Percentiles rank a stretch among this genome's conserved stretches.
These are phyloP conservation scores for Neurospora tetrasperma DNA, from an alignment of 495 filamentous ascomycete species.

Conservation along the genomic window DNA sequence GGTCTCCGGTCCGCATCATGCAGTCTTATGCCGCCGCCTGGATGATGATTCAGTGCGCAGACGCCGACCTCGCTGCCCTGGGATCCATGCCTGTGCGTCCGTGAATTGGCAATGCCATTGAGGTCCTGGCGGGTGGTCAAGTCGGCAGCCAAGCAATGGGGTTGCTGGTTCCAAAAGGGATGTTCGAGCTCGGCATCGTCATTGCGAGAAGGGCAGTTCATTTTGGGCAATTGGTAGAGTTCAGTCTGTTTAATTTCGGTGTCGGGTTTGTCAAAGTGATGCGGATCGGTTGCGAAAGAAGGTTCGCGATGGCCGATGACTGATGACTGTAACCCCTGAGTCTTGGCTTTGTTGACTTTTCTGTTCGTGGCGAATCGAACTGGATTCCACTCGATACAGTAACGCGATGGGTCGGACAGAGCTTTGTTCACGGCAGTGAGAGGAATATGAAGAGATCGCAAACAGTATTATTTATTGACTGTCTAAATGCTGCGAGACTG, in stretches of 20 bases:
- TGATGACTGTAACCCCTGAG: neutral
- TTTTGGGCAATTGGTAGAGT: conserved; percentile 16
- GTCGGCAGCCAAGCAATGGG: conserved; percentile 44
- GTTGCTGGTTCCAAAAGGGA: conserved; percentile 51
- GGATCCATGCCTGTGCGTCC: conserved; percentile 7
- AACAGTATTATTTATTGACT: neutral
- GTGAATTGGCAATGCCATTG: conserved; percentile 42
- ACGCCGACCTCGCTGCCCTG: neutral
- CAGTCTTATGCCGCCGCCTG: neutral
- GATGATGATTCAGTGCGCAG: neutral
- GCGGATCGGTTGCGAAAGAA: neutral
- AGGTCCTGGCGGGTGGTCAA: conserved; percentile 54
- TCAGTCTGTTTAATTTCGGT: neutral
- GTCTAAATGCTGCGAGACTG: neutral
- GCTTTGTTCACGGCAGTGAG: neutral
- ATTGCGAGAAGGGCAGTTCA: conserved; percentile 57
- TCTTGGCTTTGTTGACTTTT: neutral
- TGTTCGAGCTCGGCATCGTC: conserved; percentile 43
- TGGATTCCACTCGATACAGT: neutral
- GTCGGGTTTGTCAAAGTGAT: neutral
- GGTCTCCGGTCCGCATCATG: neutral
- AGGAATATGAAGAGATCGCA: neutral
- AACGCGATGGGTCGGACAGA: neutral
- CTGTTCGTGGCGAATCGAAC: neutral
- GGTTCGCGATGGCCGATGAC: neutral